A percentile compares a stretch with the other conserved stretches of the same genome.
These are phyloP conservation scores for Pyrenophora teres DNA, from an alignment of 2,329 filamentous ascomycete genomes.

Conservation along the genomic window DNA sequence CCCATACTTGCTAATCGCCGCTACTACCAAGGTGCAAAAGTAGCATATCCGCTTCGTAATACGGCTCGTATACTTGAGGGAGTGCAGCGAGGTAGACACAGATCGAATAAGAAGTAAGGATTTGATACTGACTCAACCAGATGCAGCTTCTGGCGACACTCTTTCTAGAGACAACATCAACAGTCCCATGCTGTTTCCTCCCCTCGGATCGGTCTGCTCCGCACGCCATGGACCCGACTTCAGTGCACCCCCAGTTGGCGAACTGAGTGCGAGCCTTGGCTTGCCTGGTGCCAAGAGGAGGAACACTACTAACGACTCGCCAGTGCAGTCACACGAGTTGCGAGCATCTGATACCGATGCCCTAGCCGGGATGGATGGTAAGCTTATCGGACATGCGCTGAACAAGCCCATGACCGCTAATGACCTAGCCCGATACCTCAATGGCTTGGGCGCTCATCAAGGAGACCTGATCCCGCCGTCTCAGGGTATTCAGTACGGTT, in stretches of 20 bases:
- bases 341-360: constrained; percentile 1
- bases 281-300: constrained; percentile 12
- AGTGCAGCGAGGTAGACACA: constrained; percentile 1
- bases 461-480: neutral
- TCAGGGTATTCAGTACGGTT: neutral
- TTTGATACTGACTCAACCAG: constrained; percentile 1
- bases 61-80: neutral
- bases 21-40: neutral
- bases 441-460: neutral
- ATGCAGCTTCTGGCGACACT: neutral
- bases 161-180: neutral
- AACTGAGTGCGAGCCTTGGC: constrained; percentile 22
- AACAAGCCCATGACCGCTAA: constrained; percentile 28
- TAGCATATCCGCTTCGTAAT: neutral
- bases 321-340: constrained; percentile 5
- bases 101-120: neutral
- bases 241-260: constrained; percentile 17
- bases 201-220: neutral
- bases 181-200: neutral
- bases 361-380: constrained; percentile 17
- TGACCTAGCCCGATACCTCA: constrained; percentile 22
- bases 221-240: constrained; percentile 5
- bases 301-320: neutral
- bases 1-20: constrained; percentile 6
- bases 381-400: constrained; percentile 28